phyloP scores from a whole-genome alignment of 2,329 filamentous ascomycete species.

The Ophiognomonia clavigignenti-juglandacearum region DNA sequence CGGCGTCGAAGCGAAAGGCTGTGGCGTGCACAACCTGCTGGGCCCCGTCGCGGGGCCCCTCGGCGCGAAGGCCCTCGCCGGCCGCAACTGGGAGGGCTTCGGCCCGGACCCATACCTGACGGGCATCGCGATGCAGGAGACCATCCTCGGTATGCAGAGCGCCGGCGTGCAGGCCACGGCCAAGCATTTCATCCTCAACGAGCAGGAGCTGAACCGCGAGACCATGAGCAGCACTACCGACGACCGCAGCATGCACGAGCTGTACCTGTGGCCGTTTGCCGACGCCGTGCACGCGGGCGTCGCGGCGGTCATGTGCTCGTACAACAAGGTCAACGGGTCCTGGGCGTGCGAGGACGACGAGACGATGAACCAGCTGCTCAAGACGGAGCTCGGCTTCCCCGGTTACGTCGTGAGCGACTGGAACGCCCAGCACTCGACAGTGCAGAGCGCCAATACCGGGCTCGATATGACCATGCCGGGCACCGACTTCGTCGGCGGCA shows the following conservation, averaged over 20 bases:
- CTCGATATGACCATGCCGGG: slow-evolving; percentile 83
- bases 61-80: slow-evolving; percentile 67
- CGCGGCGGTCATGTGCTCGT: slow-evolving; percentile 66
- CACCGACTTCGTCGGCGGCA: slow-evolving; percentile 48
- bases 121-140: slow-evolving; percentile 57
- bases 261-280: slow-evolving; percentile 64
- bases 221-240: slow-evolving; percentile 53
- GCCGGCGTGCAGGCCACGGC: slow-evolving; percentile 46
- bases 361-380: slow-evolving; percentile 57
- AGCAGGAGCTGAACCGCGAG: slow-evolving; percentile 59
- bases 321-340: slow-evolving; percentile 66
- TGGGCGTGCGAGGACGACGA: slow-evolving; percentile 63
- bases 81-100: slow-evolving; percentile 82
- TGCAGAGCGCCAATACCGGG: slow-evolving; percentile 60
- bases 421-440: slow-evolving; percentile 71
- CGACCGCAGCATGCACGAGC: slow-evolving; percentile 63
- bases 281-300: slow-evolving; percentile 64
- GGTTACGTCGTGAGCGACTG: slow-evolving; percentile 60
- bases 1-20: slow-evolving; percentile 63
- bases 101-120: slow-evolving; percentile 71
- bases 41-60: slow-evolving; percentile 73
- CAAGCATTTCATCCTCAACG: slow-evolving; percentile 63
- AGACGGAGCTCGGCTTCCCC: slow-evolving; percentile 71
- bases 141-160: slow-evolving; percentile 52
- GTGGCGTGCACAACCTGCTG: slow-evolving; percentile 70